phyloP scores from a whole-genome alignment of 2,329 filamentous ascomycete species.

The Keithomyces neogunnii region DNA sequence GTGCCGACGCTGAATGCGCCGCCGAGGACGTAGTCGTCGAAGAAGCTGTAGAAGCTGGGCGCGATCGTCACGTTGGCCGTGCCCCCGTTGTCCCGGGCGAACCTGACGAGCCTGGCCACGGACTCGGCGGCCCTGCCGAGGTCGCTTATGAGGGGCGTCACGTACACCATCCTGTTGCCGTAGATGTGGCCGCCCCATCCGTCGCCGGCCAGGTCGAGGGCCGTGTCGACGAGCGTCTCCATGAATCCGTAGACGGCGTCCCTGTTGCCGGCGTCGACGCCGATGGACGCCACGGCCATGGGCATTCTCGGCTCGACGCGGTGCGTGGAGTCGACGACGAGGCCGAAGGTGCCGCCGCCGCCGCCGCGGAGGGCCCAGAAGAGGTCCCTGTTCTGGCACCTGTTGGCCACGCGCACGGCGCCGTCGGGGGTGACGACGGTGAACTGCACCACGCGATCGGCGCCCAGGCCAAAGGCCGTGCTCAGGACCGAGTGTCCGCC shows the following conservation, averaged over 20 bases:
- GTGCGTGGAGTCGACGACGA: conserved; percentile 30
- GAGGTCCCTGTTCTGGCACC: conserved; percentile 33
- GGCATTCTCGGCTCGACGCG: conserved; percentile 1
- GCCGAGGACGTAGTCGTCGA: conserved; percentile 7
- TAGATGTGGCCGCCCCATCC: conserved; percentile 14
- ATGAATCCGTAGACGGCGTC: conserved; percentile 6
- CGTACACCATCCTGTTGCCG: conserved; percentile 9
- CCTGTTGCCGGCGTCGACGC: neutral
- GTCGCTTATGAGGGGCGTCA: conserved; percentile 4
- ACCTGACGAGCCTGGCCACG: conserved; percentile 1
- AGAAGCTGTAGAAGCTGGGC: conserved; percentile 8
- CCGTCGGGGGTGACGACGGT: conserved; percentile 36
- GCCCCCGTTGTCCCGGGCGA: conserved; percentile 4
- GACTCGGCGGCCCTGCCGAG: neutral
- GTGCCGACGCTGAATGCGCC: conserved; percentile 8
- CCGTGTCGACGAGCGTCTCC: conserved; percentile 10
- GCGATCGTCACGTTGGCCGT: conserved; percentile 4
- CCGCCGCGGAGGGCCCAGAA: conserved; percentile 42
- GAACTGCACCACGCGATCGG: conserved; percentile 23
- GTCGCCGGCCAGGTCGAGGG: conserved; percentile 9
- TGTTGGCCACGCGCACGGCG: conserved; percentile 28
- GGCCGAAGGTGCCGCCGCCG: conserved; percentile 32
- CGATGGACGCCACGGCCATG: conserved; percentile 4
- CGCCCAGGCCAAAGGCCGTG: conserved; percentile 30
- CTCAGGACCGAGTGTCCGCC: conserved; percentile 42